Base-by-base conservation (phyloP, 2,329 filamentous ascomycete genomes). In the Sodiomyces alkalinus region DNA sequence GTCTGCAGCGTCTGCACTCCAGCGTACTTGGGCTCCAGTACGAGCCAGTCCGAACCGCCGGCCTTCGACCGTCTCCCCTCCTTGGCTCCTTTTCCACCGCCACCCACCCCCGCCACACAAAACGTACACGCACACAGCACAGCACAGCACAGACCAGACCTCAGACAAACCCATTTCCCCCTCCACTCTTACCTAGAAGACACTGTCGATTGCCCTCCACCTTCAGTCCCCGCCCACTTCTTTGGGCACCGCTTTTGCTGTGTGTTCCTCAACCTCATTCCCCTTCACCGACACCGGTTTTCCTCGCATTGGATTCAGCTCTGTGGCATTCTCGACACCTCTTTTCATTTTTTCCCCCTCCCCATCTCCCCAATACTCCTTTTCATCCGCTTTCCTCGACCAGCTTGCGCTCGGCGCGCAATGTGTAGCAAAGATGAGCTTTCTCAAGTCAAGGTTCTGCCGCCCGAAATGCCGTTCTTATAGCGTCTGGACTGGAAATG, bases 391-490 rank as follows among this genome's bases (percentile, higher is more conserved):
- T 26, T 17, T 31, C 17, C 21, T 17, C 12, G 19, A 17, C 26
- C 22, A 24, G 28, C 30, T 27, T 19, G 32, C 34, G 34, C 32
- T 30, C 30, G 20, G 25, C 33, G 47, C 45, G 50, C 44, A 46
- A 54, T 54, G 52, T n/a, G n/a, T 48, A 44, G 46, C 43, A 43
- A 48, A 45, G 41, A 55, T 55, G 52, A 56, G 53, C 46, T 56
- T 58, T 40, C 51, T 58, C 42, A 58, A 58, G 44, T 49, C 54
- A 48, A 58, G 53, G 54, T 56, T 45, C 29, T 32, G 36, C 21
- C 21, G 21, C 27, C 27, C 27, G 27, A 29, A 29, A 27, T 25
- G 19, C 16, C 17, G 21, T 31, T 16, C 27, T 13, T 12, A 17
- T 25, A n/a, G n/a, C n/a, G n/a, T n/a, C n/a, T n/a, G n/a, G n/a